phyloP scores from a whole-genome alignment of 148 eudicot genomes.

The Arctostaphylos glauca region DNA sequence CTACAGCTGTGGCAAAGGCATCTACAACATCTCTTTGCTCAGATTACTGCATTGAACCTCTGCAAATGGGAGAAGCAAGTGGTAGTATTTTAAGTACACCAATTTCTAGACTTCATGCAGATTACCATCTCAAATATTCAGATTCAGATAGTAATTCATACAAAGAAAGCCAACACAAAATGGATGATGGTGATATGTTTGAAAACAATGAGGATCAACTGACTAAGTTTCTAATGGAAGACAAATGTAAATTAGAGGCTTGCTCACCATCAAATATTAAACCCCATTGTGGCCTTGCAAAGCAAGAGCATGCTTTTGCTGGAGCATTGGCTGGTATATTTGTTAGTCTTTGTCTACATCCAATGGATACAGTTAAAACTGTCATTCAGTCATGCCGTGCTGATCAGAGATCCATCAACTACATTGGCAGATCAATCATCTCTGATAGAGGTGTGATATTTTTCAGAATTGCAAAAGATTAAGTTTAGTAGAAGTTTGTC shows the following conservation, averaged over 20 bases:
- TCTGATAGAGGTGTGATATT: conserved; percentile 73
- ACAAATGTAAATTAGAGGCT: conserved; percentile 27
- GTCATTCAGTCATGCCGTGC: conserved; percentile 73
- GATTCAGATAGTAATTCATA: conserved; percentile 20
- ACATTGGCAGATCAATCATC: conserved; percentile 67
- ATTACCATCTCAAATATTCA: conserved; percentile 21
- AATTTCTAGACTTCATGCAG: conserved; percentile 30
- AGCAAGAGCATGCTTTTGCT: conserved; percentile 85
- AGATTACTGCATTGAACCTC: conserved; percentile 28
- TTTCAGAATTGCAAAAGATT: background rate
- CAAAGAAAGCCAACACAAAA: conserved; percentile 18
- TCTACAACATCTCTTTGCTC: conserved; percentile 28
- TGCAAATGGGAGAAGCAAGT: conserved; percentile 27
- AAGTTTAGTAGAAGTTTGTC: background rate
- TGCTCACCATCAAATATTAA: conserved; percentile 27
- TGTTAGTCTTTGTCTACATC: conserved; percentile 93
- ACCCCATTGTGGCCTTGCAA: conserved; percentile 46
- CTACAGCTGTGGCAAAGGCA: background rate
- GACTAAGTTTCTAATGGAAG: conserved; percentile 17
- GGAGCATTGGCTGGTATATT: conserved; percentile 91
- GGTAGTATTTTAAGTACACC: conserved; percentile 17
- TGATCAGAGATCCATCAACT: conserved; percentile 55
- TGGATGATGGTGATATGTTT: conserved; percentile 18
- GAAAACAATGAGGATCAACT: conserved; percentile 2
- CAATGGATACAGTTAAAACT: conserved; percentile 89